phyloP scores from a whole-genome alignment of 805 yeast species.

The Brettanomyces custersianus region DNA sequence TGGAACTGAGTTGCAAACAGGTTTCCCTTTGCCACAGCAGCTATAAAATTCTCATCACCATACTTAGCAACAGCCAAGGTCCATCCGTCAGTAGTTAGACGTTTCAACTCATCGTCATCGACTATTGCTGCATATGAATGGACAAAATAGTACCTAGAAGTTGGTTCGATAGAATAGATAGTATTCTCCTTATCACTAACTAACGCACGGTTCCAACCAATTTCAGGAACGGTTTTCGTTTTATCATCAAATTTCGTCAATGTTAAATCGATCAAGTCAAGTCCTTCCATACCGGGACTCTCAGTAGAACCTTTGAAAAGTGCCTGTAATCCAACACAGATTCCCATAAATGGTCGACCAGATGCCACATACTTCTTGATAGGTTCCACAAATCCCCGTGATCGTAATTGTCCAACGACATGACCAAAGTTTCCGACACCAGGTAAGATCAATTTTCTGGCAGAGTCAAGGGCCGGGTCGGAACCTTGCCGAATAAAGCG shows the following conservation, averaged over 20 bases:
- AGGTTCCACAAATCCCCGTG: slow-evolving; percentile 57
- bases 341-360: slow-evolving; percentile 92
- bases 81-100: slow-evolving; percentile 41
- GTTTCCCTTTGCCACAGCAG: slow-evolving; percentile 70
- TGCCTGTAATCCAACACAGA: slow-evolving; percentile 93
- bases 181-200: slow-evolving; percentile 16
- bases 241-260: slow-evolving; percentile 54
- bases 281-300: slow-evolving; percentile 48
- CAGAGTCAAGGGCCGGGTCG: slow-evolving; percentile 40
- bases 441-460: slow-evolving; percentile 66
- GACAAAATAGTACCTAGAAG: slow-evolving; percentile 81
- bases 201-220: slow-evolving; percentile 74
- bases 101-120: slow-evolving; percentile 25
- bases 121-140: slow-evolving; percentile 84
- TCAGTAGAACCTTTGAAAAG: slow-evolving; percentile 72
- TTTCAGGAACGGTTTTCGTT: slow-evolving; percentile 84
- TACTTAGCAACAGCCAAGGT: slow-evolving; percentile 63
- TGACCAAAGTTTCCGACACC: slow-evolving; percentile 98
- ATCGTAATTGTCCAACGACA: slow-evolving; percentile 62
- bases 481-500: slow-evolving; percentile 47
- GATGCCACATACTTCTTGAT: slow-evolving; percentile 54
- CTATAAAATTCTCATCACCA: slow-evolving; percentile 72
- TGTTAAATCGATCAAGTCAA: slow-evolving; percentile 44
- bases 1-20: slow-evolving; percentile 96
- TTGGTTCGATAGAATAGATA: slow-evolving; percentile 58